Evolutionary conservation across 169 alveolate species (phyloP), one percentile per base, ranked within the genome.

Genomic region (Eimeria falciformis): DNA sequence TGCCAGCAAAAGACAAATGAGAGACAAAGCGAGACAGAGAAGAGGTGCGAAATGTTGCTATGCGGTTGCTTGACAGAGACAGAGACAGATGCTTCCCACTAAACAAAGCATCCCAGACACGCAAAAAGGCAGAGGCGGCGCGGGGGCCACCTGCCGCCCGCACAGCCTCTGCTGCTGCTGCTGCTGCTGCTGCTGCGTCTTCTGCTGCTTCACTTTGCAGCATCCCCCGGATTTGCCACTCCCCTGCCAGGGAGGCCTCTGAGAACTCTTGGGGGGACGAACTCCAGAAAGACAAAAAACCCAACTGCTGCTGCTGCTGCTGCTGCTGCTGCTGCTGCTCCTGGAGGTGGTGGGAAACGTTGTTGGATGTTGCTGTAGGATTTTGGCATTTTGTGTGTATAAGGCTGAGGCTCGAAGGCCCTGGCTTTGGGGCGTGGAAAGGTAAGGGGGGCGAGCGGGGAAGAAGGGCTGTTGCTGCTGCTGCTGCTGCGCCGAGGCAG

Each of bases 221-320:
- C 40, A 29, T 79, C 37, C 75, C 69, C 6, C 53, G 55, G 75
- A 79, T 23, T 29, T 47, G 53, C 89, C 89, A 79, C 1, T 79
- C 75, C 75, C 89, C 89, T 2, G 89, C 29, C 33, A 79, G 21
- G 9, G 53, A 50, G 33, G 89, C 73, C 89, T 79, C 89, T 3
- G 89, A 11, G 29, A 12, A 29, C 65, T 79, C 89, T 47, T 69
- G 89, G 4, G 23, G 25, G 2, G 89, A 40, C 43, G 89, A 47
- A 79, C 47, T 55, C 89, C 89, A 79, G 68, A 11, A 55, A 79
- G 89, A 40, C 18, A 79, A 33, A 40, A 79, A 27, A 27, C n/a
- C n/a, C n/a, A n/a, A n/a, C n/a, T n/a, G n/a, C n/a, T n/a, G n/a
- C n/a, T n/a, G n/a, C n/a, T n/a, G n/a, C n/a, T n/a, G 62, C 62